These are phyloP conservation scores for Ustanciosporium gigantosporum DNA, from an alignment of 1,284 basidiomycete species.

Conservation along the genomic window DNA sequence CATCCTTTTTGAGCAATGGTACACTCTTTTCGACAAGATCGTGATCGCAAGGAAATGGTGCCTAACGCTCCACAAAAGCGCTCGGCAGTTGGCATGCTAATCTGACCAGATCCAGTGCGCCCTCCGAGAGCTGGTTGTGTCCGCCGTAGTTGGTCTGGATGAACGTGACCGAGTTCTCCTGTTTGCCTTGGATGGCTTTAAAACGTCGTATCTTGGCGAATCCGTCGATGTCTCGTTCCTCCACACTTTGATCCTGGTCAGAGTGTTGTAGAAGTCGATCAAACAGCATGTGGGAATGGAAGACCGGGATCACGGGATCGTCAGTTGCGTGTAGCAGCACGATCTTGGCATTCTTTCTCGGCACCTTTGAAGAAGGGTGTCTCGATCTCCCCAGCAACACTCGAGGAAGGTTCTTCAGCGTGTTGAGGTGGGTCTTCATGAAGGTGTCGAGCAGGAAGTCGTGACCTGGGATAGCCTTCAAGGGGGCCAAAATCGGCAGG, in stretches of 20 bases:
- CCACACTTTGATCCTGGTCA: neutral
- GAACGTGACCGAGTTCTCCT: conserved; percentile 10
- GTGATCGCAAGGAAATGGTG: neutral
- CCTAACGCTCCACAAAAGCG: neutral
- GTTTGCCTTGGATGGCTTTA: neutral
- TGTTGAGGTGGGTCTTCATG: conserved; percentile 68
- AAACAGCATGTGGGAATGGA: conserved; percentile 66
- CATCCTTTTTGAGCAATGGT: too few species aligned
- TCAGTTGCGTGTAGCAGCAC: conserved; percentile 78
- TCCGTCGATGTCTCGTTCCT: conserved; percentile 5
- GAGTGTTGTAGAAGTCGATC: neutral
- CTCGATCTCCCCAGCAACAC: conserved; percentile 3
- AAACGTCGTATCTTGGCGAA: conserved; percentile 18
- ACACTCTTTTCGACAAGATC: neutral
- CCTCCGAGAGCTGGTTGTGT: conserved; percentile 41
- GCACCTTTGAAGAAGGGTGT: neutral
- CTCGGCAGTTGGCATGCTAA: conserved; percentile 7
- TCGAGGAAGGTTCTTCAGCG: conserved; percentile 14
- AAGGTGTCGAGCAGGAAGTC: conserved; percentile 69
- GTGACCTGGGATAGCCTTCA: conserved; percentile 73
- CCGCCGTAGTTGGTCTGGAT: conserved; percentile 40
- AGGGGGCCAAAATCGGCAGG: conserved; percentile 72
- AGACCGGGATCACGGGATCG: conserved; percentile 77
- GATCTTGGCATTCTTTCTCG: conserved; percentile 63
- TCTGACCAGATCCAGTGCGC: conserved; percentile 35